Evolutionary conservation across 106 monocot species (phyloP), one percentile per base, ranked within the genome.

Genomic region (Phalaenopsis aphrodite): DNA sequence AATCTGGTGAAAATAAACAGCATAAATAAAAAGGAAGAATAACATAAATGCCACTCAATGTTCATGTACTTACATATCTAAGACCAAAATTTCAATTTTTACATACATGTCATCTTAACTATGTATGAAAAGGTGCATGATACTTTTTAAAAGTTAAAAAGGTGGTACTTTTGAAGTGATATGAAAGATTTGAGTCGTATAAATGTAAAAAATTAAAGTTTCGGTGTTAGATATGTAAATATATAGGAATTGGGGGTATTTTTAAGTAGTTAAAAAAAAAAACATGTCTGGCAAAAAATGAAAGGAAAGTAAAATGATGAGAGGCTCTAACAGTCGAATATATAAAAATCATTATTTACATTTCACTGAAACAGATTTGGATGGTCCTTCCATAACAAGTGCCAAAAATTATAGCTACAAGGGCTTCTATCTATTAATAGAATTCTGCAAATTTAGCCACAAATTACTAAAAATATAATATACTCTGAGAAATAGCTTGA

Each of bases 1-100:
- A 55, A 91, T 88, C 89, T 91, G 80, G 47, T 30, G 30, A 72
- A 75, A n/a, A 79, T 55, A 41, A 3, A 55, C n/a, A 55, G 69
- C n/a, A n/a, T 57, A n/a, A 48, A n/a, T 41, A 14, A 30, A 30
- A 30, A 30, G 30, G 30, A 30, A 30, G 30, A 30, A 30, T 0
- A 30, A 30, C 30, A 30, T 30, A 30, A 30, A 30, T 30, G 30
- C 30, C 30, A 30, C 30, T 30, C 30, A 30, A 30, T 30, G 30
- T 30, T 30, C 0, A 30, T 30, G 30, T 30, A 30, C 30, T 30
- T 30, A 30, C 30, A 30, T 30, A 30, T 30, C 30, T 30, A 30
- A 30, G 30, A 30, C 30, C 30, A 30, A 30, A 30, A 30, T 30
- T 30, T 30, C 30, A 30, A 30, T 30, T 30, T 30, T 30, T 30